Percentiles rank a stretch among this genome's conserved stretches.
These are phyloP conservation scores for Candida smagusa DNA, from an alignment of 1,139 yeast species.

Conservation along the genomic window DNA sequence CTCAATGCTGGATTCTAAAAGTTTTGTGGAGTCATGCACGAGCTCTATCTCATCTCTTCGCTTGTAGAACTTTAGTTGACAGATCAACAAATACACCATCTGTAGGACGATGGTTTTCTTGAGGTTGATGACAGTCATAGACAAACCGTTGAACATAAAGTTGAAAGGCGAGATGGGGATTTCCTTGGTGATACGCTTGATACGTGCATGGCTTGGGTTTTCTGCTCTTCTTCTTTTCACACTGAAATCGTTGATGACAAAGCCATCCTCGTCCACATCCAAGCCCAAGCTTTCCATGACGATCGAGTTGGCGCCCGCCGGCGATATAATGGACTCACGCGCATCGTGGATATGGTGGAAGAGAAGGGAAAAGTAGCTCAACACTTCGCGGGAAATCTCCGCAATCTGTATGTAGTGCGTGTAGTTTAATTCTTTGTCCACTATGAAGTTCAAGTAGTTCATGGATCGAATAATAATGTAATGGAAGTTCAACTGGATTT, in stretches of 20 bases:
- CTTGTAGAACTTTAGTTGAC: conserved; percentile 37
- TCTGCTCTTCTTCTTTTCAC: conserved; percentile 33
- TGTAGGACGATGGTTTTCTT: conserved; percentile 44
- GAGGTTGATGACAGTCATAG: conserved; percentile 44
- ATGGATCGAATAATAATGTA: conserved; percentile 41
- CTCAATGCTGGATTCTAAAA: conserved; percentile 31
- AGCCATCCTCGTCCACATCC: conserved; percentile 44
- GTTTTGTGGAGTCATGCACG: conserved; percentile 21
- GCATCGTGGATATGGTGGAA: conserved; percentile 27
- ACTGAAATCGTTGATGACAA: conserved; percentile 45
- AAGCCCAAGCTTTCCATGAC: conserved; percentile 18
- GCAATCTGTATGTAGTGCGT: conserved; percentile 35
- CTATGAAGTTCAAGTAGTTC: conserved; percentile 46
- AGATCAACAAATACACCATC: conserved; percentile 43
- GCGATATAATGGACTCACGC: conserved; percentile 9
- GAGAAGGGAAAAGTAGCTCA: conserved; percentile 37
- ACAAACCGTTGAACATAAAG: conserved; percentile 42
- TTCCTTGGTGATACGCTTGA: conserved; percentile 16
- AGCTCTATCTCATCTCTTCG: conserved; percentile 16
- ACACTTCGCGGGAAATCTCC: conserved; percentile 37
- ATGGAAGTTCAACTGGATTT: conserved; percentile 45
- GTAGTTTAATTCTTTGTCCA: conserved; percentile 42
- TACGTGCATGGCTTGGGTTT: conserved; percentile 8
- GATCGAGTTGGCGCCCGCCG: conserved; percentile 9
- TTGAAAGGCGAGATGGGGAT: conserved; percentile 45